Evolutionary conservation across 2,329 filamentous ascomycete genomes (phyloP).

Genomic region (Exophiala sp.): DNA sequence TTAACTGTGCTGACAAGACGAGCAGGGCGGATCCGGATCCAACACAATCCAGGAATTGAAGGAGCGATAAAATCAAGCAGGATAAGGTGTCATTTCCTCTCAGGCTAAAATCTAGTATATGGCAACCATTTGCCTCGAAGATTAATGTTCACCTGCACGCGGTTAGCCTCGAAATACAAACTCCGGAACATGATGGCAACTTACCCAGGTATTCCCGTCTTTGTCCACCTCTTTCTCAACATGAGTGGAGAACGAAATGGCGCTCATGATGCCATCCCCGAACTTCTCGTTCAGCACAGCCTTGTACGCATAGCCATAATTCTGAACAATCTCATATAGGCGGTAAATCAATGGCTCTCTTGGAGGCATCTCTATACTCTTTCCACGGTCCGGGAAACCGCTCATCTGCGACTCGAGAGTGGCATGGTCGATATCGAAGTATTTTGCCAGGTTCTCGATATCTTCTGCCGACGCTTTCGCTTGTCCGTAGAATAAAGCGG

Average conservation of each 20-base stretch:
- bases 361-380: slow-evolving; percentile 73
- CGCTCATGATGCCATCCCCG: slow-evolving; percentile 92
- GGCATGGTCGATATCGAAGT: slow-evolving; percentile 57
- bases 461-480: slow-evolving; percentile 67
- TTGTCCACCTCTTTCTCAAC: slow-evolving; percentile 91
- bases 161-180: slow-evolving; percentile 2
- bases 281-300: slow-evolving; percentile 94
- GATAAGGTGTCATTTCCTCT: neutral
- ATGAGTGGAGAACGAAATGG: slow-evolving; percentile 82
- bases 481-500: slow-evolving; percentile 88
- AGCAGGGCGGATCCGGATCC: too few species aligned
- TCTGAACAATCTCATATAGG: slow-evolving; percentile 90
- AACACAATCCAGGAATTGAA: too few species aligned
- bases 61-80: neutral
- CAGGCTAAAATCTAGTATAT: slow-evolving; percentile 41
- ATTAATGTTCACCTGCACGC: slow-evolving; percentile 62
- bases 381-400: slow-evolving; percentile 74
- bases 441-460: slow-evolving; percentile 57
- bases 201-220: slow-evolving; percentile 65
- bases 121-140: slow-evolving; percentile 71
- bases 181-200: neutral
- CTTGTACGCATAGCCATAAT: slow-evolving; percentile 95
- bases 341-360: slow-evolving; percentile 83
- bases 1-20: too few species aligned
- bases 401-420: slow-evolving; percentile 57